phyloP scores from a whole-genome alignment of 2,329 filamentous ascomycete genomes.

The Gnomoniopsis sp. region DNA sequence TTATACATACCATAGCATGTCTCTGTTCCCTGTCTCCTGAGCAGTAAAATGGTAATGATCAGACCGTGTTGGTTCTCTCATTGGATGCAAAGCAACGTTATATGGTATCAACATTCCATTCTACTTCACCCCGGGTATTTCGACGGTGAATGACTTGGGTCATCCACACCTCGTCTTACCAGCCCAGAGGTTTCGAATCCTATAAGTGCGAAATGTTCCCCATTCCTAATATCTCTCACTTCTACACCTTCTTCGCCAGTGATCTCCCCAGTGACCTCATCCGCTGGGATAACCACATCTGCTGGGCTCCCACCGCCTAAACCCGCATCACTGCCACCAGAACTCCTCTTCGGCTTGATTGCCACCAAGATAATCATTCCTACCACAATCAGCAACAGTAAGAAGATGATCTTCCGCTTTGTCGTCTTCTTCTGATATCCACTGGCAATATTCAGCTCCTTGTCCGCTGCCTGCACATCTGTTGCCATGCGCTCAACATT shows the following conservation, averaged over 20 bases:
- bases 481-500: constrained; percentile 95
- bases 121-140: not conserved
- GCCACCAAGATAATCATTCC: constrained; percentile 82
- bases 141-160: not conserved
- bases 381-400: constrained; percentile 79
- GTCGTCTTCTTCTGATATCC: constrained; percentile 85
- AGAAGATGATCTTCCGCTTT: constrained; percentile 87
- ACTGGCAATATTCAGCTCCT: constrained; percentile 83
- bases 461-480: constrained; percentile 89
- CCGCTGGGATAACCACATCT: not conserved
- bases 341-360: constrained; percentile 65
- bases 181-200: not conserved
- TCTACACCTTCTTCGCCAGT: too few species aligned
- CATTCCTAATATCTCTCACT: not conserved
- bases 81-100: not conserved
- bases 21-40: too few species aligned
- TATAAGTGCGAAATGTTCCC: not conserved
- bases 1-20: not conserved
- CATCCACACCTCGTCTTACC: not conserved
- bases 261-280: not conserved
- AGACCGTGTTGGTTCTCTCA: not conserved
- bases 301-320: not conserved
- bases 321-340: not conserved
- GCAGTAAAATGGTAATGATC: not conserved
- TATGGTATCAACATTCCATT: not conserved